These are phyloP conservation scores for Senecio squalidus DNA, from an alignment of 140 eudicot genomes.

Conservation along the genomic window DNA sequence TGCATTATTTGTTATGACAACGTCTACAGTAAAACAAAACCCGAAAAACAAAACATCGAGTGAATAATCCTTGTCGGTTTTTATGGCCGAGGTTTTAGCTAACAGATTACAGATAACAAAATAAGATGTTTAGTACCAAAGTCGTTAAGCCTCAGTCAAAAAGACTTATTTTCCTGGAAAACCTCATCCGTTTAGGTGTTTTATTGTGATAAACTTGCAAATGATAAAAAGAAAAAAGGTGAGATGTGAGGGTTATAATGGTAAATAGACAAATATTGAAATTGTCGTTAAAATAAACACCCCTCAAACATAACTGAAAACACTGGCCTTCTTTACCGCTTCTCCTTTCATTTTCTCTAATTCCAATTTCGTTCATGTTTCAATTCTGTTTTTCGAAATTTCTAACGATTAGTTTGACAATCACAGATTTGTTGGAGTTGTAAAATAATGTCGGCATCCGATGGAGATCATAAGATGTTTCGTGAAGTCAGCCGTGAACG, in stretches of 20 bases:
- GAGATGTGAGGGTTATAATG: background rate
- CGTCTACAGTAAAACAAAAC: too few relatives aligned
- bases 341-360: slow-evolving; percentile 2
- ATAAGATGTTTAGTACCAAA: too few relatives aligned
- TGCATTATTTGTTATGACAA: too few relatives aligned
- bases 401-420: background rate
- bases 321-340: slow-evolving; percentile 35
- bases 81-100: too few relatives aligned
- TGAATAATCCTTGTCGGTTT: too few relatives aligned
- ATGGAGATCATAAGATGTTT: slow-evolving; percentile 72
- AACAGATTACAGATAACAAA: too few relatives aligned
- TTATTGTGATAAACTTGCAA: too few relatives aligned
- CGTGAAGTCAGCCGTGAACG: slow-evolving; percentile 85
- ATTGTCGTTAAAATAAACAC: slow-evolving; percentile 21
- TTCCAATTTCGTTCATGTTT: slow-evolving; percentile 1
- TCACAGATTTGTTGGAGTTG: slow-evolving; percentile 8
- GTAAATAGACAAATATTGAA: slow-evolving; percentile 3
- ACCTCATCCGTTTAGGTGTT: background rate
- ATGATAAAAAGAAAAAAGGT: too few relatives aligned
- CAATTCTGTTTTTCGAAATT: background rate
- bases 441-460: slow-evolving; percentile 59
- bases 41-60: too few relatives aligned
- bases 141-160: too few relatives aligned
- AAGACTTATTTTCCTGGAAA: too few relatives aligned
- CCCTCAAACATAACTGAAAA: slow-evolving; percentile 42